These are phyloP conservation scores for Petunia axillaris DNA, from an alignment of 257 asterid genomes.

Conservation along the genomic window DNA sequence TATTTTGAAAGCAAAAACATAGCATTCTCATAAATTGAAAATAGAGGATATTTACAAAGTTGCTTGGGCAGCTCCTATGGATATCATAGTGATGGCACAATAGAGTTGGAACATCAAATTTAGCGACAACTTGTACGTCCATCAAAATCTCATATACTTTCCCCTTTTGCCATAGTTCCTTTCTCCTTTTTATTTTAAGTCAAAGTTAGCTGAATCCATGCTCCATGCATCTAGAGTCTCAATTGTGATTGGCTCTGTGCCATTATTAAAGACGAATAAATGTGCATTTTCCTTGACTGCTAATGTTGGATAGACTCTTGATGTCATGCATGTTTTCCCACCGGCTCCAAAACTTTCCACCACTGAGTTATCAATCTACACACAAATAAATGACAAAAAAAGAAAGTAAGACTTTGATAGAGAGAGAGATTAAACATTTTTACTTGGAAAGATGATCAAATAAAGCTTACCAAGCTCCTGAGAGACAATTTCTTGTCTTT, in stretches of 20 bases:
- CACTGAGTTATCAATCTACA: conserved; percentile 37
- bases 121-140: not conserved
- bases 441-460: not conserved
- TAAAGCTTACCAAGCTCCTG: conserved; percentile 3
- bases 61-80: not conserved
- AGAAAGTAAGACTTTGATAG: not conserved
- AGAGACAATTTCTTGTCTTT: conserved; percentile 24
- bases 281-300: not conserved
- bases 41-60: conserved; percentile 3
- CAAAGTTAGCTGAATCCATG: conserved; percentile 15
- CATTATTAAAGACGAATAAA: conserved; percentile 12
- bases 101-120: not conserved
- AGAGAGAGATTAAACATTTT: not conserved
- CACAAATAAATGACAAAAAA: not conserved
- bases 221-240: conserved; percentile 21
- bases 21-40: not conserved
- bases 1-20: not conserved
- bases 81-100: not conserved
- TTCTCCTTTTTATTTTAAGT: not conserved
- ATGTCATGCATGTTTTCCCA: conserved; percentile 26
- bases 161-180: not conserved
- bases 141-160: not conserved
- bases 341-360: conserved; percentile 32
- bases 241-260: conserved; percentile 18
- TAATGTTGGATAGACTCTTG: conserved; percentile 17